Conservation (phyloP, 441 rosid genomes). For the Hura crepitans region DNA sequence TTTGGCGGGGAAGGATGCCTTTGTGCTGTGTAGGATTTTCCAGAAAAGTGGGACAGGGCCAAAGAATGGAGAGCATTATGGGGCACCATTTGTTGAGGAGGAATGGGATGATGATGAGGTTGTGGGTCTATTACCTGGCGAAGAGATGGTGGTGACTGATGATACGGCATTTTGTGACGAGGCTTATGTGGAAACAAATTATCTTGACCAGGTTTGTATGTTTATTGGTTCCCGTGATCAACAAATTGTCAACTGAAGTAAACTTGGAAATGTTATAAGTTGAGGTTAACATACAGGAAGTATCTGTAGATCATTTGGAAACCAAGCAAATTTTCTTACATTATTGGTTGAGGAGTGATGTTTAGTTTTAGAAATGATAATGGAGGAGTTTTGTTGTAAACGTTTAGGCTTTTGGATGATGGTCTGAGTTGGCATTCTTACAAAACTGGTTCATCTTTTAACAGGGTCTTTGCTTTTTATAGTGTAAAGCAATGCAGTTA, state of each 20-base stretch:
- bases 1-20: constrained; percentile 58
- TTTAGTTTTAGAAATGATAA: not conserved
- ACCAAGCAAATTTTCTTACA: not conserved
- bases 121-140: constrained; percentile 47
- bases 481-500: not conserved
- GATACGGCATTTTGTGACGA: constrained; percentile 43
- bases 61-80: constrained; percentile 95
- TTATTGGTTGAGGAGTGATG: not conserved
- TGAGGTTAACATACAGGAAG: not conserved
- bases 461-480: too few species aligned
- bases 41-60: constrained; percentile 97
- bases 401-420: not conserved
- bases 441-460: not conserved
- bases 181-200: constrained; percentile 56
- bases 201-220: constrained; percentile 57
- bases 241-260: not conserved
- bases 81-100: constrained; percentile 94
- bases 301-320: not conserved
- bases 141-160: constrained; percentile 37
- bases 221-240: not conserved
- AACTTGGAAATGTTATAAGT: not conserved
- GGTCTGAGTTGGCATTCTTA: not conserved
- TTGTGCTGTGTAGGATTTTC: constrained; percentile 86
- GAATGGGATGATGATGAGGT: constrained; percentile 80
- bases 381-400: not conserved